These are phyloP conservation scores for Podila clonocystis DNA, from an alignment of 192 early-diverging fungal species.

Conservation along the genomic window DNA sequence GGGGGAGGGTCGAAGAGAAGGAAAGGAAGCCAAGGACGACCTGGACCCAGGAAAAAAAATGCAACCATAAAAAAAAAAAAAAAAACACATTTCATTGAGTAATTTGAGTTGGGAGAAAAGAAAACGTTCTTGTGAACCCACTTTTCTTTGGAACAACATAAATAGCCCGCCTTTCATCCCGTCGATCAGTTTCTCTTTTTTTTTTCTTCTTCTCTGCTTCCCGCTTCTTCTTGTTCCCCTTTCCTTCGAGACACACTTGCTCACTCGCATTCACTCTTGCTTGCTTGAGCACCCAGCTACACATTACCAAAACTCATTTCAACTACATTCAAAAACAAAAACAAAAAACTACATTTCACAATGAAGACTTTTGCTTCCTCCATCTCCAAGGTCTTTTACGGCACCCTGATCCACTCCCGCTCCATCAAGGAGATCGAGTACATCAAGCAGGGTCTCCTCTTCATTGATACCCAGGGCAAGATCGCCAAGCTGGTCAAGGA, in stretches of 20 bases:
- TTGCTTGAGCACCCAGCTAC: not conserved
- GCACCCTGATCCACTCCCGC: slow-evolving; percentile 75
- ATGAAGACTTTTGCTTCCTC: slow-evolving; percentile 46
- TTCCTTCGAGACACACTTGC: not conserved
- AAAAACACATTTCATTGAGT: not conserved
- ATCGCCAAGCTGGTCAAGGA: slow-evolving; percentile 71
- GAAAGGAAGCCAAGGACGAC: too few relatives aligned
- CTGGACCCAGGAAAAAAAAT: too few relatives aligned
- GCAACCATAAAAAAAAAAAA: too few relatives aligned
- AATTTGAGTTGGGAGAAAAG: not conserved
- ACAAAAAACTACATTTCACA: slow-evolving; percentile 5
- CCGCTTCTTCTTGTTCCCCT: slow-evolving; percentile 3
- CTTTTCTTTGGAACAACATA: slow-evolving; percentile 15
- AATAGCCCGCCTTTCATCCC: slow-evolving; percentile 5
- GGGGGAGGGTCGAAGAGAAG: too few relatives aligned
- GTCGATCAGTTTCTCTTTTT: slow-evolving; percentile 12
- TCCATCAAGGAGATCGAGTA: slow-evolving; percentile 72
- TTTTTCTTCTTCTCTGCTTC: slow-evolving; percentile 31
- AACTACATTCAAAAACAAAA: not conserved
- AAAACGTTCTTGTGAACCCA: not conserved
- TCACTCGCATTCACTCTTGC: not conserved
- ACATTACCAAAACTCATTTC: not conserved
- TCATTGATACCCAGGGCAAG: slow-evolving; percentile 71
- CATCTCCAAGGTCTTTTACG: slow-evolving; percentile 63
- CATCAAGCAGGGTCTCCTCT: slow-evolving; percentile 70